Percentiles rank a stretch among this genome's conserved stretches.
phyloP scores from a whole-genome alignment of 2,329 filamentous ascomycete genomes.

The Ceratocystis eucalypticola region DNA sequence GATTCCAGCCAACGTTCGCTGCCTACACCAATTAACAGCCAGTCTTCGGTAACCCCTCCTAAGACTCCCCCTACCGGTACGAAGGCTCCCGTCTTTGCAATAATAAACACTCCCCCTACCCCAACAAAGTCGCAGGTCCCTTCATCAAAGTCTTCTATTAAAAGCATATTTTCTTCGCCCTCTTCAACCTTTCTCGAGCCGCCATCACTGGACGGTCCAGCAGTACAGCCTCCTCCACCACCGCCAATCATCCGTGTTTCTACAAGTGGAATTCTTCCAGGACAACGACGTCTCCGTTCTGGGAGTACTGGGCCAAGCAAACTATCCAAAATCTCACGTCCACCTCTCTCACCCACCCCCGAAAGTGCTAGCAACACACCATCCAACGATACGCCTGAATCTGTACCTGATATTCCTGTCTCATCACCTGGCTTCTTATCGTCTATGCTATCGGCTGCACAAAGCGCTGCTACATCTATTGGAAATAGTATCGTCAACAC shows the following conservation, averaged over 20 bases:
- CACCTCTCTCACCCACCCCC: slow-evolving; percentile 60
- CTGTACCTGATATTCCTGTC: neutral
- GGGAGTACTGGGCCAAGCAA: slow-evolving; percentile 57
- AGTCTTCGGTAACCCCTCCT: slow-evolving; percentile 26
- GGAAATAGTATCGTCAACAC: slow-evolving; percentile 62
- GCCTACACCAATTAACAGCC: slow-evolving; percentile 12
- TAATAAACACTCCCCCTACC: slow-evolving; percentile 54
- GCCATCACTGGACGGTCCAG: neutral
- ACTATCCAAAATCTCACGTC: slow-evolving; percentile 60
- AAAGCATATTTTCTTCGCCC: slow-evolving; percentile 16
- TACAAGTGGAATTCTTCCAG: slow-evolving; percentile 46
- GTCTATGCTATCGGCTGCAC: slow-evolving; percentile 80
- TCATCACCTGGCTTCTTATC: slow-evolving; percentile 67
- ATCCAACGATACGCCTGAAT: neutral
- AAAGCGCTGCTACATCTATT: slow-evolving; percentile 70
- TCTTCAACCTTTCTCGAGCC: slow-evolving; percentile 4
- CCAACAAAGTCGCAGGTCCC: slow-evolving; percentile 36
- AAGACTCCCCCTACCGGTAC: slow-evolving; percentile 32
- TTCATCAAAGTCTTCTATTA: slow-evolving; percentile 21
- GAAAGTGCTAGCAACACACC: slow-evolving; percentile 34
- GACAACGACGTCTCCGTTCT: slow-evolving; percentile 18
- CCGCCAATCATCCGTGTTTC: slow-evolving; percentile 6
- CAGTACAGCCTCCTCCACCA: slow-evolving; percentile 5
- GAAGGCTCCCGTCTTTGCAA: slow-evolving; percentile 37
- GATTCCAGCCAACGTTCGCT: slow-evolving; percentile 7